Conservation (phyloP, 768 basidiomycete species). For the Multifurca ochricompacta region DNA sequence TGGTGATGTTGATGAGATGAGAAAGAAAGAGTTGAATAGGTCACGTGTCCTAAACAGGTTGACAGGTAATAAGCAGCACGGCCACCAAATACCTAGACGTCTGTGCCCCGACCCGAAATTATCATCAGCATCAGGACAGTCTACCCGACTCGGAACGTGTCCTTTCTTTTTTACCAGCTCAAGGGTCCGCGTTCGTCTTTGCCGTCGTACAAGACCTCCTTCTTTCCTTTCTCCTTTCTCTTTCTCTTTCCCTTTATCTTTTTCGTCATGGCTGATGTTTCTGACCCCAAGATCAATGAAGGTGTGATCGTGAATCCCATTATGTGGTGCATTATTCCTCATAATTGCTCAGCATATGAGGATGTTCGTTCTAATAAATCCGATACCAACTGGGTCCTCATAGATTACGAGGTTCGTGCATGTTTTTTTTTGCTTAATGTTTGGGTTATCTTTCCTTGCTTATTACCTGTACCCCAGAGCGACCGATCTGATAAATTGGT, state of each 20-base stretch:
- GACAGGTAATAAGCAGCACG: conserved; percentile 7
- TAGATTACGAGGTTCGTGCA: conserved; percentile 72
- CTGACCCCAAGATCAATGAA: conserved; percentile 21
- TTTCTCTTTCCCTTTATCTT: background rate
- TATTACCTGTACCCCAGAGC: conserved; percentile 31
- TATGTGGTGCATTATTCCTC: background rate
- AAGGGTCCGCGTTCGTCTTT: background rate
- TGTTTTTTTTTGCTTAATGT: background rate
- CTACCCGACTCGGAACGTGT: background rate
- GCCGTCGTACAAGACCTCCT: conserved; percentile 1
- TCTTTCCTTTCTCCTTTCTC: background rate
- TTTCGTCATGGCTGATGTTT: conserved; percentile 18
- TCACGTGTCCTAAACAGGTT: background rate
- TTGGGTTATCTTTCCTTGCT: background rate
- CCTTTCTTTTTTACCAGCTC: background rate
- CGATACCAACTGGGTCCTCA: conserved; percentile 82
- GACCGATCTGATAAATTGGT: conserved; percentile 76
- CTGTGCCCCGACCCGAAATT: no score
- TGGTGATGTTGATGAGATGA: background rate
- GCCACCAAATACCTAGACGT: conserved; percentile 3
- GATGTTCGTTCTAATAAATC: conserved; percentile 81
- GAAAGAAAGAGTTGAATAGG: background rate
- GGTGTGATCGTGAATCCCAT: conserved; percentile 1
- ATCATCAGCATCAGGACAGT: no score
- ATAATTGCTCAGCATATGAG: conserved; percentile 56